Conservation (phyloP, 1,139 yeast genomes). For the Scheffersomyces quercinus region DNA sequence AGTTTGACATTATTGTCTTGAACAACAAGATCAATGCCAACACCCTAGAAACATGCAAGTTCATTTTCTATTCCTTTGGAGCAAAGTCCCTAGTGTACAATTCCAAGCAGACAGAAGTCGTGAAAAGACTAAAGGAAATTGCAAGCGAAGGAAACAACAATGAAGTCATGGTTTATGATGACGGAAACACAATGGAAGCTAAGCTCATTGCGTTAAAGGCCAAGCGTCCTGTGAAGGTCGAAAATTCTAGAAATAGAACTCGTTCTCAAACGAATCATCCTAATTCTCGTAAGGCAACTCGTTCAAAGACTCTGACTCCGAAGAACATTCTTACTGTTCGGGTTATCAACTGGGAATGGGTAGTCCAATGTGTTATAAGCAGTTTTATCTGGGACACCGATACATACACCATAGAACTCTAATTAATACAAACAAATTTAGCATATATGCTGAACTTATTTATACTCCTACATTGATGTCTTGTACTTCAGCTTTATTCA, state of each 20-base stretch:
- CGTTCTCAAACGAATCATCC: neutral
- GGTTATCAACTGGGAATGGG: constrained; percentile 68
- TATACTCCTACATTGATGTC: too few relatives aligned
- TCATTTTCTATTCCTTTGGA: constrained; percentile 51
- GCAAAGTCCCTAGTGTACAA: constrained; percentile 26
- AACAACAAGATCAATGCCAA: constrained; percentile 21
- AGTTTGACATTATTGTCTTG: constrained; percentile 31
- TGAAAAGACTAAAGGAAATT: constrained; percentile 4
- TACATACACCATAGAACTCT: neutral
- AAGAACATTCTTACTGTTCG: constrained; percentile 14
- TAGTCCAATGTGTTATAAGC: constrained; percentile 70
- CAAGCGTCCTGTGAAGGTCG: neutral
- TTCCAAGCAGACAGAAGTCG: constrained; percentile 8
- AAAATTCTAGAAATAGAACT: neutral
- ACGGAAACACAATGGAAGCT: constrained; percentile 9
- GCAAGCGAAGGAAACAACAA: constrained; percentile 3
- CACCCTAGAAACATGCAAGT: constrained; percentile 38
- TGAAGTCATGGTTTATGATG: constrained; percentile 27
- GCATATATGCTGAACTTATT: too few relatives aligned
- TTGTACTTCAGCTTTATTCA: too few relatives aligned
- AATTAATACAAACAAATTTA: neutral
- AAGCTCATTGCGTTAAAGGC: constrained; percentile 5
- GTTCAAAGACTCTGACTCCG: constrained; percentile 1
- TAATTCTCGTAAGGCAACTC: neutral
- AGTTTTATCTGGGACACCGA: constrained; percentile 19